These are phyloP conservation scores for Zymoseptoria tritici DNA, from an alignment of 2,329 filamentous ascomycete species.

Conservation along the genomic window DNA sequence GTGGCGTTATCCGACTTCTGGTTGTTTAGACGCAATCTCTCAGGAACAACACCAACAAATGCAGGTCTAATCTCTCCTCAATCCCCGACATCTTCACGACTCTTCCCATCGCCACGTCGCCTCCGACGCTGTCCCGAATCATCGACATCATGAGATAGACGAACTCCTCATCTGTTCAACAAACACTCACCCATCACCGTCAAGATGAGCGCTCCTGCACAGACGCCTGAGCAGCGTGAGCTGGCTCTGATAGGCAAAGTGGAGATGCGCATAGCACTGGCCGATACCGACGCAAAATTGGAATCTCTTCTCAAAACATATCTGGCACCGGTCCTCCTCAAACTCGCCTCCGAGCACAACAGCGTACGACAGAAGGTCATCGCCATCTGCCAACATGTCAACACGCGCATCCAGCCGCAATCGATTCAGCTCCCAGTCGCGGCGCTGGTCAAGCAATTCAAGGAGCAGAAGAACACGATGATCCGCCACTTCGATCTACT, in stretches of 20 bases:
- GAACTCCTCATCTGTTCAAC: not conserved
- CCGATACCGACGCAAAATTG: conserved; percentile 77
- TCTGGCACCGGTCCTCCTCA: conserved; percentile 73
- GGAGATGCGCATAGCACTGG: conserved; percentile 74
- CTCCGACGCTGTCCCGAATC: not conserved
- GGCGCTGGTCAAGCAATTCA: conserved; percentile 84
- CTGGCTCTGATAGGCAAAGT: conserved; percentile 76
- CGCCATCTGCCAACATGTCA: conserved; percentile 64
- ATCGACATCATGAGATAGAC: not conserved
- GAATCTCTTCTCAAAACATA: conserved; percentile 70
- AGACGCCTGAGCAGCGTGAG: conserved; percentile 57
- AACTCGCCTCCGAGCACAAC: conserved; percentile 72
- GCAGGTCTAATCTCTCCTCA: not conserved
- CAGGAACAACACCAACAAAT: not conserved
- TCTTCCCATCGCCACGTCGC: not conserved
- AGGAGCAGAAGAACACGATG: conserved; percentile 62
- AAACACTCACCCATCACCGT: not conserved
- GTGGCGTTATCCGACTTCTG: not conserved
- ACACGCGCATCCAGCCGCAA: conserved; percentile 53
- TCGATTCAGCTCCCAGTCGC: conserved; percentile 73
- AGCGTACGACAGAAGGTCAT: conserved; percentile 75
- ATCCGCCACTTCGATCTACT: conserved; percentile 82
- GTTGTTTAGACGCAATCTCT: not conserved
- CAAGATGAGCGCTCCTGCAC: conserved; percentile 9
- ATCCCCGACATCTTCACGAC: not conserved